Evolutionary conservation across 306 rosid genomes (phyloP).

Genomic region (Glycine latifolia): DNA sequence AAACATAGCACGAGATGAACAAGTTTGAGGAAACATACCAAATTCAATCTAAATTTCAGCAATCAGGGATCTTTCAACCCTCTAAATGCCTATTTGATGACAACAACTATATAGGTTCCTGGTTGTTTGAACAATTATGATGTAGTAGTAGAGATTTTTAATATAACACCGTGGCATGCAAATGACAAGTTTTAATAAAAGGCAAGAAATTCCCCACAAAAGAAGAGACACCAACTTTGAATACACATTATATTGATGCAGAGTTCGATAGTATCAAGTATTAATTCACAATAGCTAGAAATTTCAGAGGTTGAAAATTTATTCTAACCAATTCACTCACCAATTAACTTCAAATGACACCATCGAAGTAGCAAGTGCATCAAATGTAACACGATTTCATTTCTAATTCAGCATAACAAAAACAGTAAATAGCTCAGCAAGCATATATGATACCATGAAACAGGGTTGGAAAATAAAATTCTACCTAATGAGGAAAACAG

Average conservation of each 20-base stretch:
- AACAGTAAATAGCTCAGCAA: not conserved
- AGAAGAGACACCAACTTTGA: constrained; percentile 31
- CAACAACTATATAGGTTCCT: constrained; percentile 13
- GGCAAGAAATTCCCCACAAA: constrained; percentile 30
- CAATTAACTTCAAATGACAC: constrained; percentile 19
- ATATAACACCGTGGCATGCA: constrained; percentile 28
- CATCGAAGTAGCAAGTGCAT: constrained; percentile 19
- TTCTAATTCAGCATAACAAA: constrained; percentile 4
- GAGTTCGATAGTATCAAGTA: not conserved
- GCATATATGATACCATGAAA: not conserved
- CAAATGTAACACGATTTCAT: not conserved
- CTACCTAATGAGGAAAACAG: too few species aligned
- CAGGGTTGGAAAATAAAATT: not conserved
- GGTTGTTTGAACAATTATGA: constrained; percentile 32
- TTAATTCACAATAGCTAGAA: not conserved
- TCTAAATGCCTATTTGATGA: constrained; percentile 39
- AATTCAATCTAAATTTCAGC: constrained; percentile 1
- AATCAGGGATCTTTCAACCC: constrained; percentile 10
- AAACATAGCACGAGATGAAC: constrained; percentile 38
- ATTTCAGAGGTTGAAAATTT: constrained; percentile 16
- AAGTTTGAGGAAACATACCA: constrained; percentile 42
- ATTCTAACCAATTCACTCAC: not conserved
- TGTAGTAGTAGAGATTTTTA: constrained; percentile 28
- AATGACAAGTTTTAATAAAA: constrained; percentile 16
- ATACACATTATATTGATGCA: constrained; percentile 15